Evolutionary conservation across 306 rosid genomes (phyloP).

Genomic region (Lathyrus sativus): DNA sequence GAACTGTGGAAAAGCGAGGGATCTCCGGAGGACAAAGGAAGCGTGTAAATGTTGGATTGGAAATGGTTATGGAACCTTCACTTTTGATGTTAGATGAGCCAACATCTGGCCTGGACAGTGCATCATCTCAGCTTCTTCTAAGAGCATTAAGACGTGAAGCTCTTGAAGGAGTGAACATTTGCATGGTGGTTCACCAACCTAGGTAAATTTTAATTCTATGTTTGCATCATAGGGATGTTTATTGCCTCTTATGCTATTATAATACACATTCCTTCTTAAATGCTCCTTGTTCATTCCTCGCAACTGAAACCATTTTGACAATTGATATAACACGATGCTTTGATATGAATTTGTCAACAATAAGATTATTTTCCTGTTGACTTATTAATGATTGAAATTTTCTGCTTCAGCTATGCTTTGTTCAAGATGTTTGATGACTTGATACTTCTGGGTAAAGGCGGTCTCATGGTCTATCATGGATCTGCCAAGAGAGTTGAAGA

Average conservation of each 20-base stretch:
- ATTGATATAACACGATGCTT: not conserved
- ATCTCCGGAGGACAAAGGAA: constrained; percentile 97
- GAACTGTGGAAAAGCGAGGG: constrained; percentile 95
- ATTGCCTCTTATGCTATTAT: not conserved
- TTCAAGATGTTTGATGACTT: constrained; percentile 97
- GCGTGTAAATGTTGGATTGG: constrained; percentile 94
- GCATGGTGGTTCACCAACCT: constrained; percentile 99
- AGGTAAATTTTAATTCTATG: constrained; percentile 55
- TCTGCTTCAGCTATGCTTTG: constrained; percentile 79
- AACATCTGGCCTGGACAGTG: constrained; percentile 97
- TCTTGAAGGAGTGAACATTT: constrained; percentile 93
- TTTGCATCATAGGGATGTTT: constrained; percentile 24
- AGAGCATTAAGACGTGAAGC: constrained; percentile 95
- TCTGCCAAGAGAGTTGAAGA: constrained; percentile 76
- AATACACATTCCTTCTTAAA: not conserved
- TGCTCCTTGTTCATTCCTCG: constrained; percentile 12
- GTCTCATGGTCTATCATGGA: constrained; percentile 92
- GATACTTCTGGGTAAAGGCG: constrained; percentile 97
- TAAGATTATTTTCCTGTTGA: constrained; percentile 11
- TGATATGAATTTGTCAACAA: constrained; percentile 9
- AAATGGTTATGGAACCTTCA: constrained; percentile 99
- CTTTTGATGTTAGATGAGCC: constrained; percentile 95
- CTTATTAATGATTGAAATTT: constrained; percentile 35
- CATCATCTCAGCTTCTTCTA: constrained; percentile 90
- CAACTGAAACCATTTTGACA: constrained; percentile 17